Percentiles rank a stretch among this genome's conserved stretches.
Evolutionary conservation across 2,329 filamentous ascomycete genomes (phyloP).

Genomic region (Chrysoporthe austroafricana): DNA sequence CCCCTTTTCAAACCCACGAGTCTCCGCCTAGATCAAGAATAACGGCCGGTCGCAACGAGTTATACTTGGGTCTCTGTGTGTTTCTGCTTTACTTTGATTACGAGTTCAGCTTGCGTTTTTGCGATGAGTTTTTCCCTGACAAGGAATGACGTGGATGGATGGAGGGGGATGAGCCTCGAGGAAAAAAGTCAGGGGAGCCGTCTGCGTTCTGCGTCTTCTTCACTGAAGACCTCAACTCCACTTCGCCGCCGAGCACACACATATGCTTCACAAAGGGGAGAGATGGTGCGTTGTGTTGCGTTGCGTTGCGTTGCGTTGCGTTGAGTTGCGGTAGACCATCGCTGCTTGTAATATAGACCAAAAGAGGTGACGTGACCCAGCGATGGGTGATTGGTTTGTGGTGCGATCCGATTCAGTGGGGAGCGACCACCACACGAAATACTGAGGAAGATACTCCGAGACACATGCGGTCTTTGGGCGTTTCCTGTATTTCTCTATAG

Average conservation of each 20-base stretch:
- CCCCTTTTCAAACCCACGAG: not conserved
- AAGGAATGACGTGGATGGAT: not conserved
- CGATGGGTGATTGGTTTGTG: not conserved
- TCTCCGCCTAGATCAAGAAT: not conserved
- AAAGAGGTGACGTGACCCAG: not conserved
- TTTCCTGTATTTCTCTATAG: conserved; percentile 22
- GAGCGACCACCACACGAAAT: not conserved
- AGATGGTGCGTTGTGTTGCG: not conserved
- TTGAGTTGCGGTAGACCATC: not conserved
- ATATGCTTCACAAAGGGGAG: not conserved
- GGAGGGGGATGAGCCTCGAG: not conserved
- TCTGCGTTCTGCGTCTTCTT: not conserved
- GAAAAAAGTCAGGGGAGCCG: not conserved
- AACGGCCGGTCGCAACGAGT: not conserved
- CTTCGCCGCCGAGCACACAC: not conserved
- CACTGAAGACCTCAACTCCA: not conserved
- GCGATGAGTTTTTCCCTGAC: not conserved
- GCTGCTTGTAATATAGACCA: conserved; percentile 1
- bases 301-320: not conserved
- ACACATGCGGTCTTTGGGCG: conserved; percentile 4
- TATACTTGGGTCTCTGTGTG: not conserved
- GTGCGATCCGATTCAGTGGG: not conserved
- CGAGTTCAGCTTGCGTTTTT: not conserved
- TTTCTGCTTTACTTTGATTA: not conserved
- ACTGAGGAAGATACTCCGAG: not conserved